phyloP scores from a whole-genome alignment of 768 basidiomycete genomes.

The Asterophora lycoperdoides region DNA sequence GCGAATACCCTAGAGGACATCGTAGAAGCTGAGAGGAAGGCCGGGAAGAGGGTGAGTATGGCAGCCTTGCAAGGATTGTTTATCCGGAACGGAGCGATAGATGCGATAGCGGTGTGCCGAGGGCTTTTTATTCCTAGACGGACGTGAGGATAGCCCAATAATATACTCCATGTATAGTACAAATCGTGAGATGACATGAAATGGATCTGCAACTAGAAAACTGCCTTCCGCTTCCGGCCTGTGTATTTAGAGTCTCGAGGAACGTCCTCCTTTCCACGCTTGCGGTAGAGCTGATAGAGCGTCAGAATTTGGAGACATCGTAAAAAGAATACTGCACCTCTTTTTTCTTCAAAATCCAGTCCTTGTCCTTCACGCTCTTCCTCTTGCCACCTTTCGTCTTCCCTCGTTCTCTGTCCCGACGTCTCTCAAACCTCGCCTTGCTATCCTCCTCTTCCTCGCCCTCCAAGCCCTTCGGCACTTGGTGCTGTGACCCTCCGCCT shows the following conservation, averaged over 20 bases:
- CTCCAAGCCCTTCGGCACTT: slow-evolving; percentile 75
- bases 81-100: slow-evolving; percentile 64
- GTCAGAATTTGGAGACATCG: slow-evolving; percentile 5
- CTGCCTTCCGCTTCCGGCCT: slow-evolving; percentile 78
- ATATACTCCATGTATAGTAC: slow-evolving; percentile 4
- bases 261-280: slow-evolving; percentile 81
- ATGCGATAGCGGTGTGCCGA: slow-evolving; percentile 49
- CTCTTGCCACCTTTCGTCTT: slow-evolving; percentile 63
- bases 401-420: slow-evolving; percentile 62
- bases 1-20: slow-evolving; percentile 50
- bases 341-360: slow-evolving; percentile 98
- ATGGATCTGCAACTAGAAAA: slow-evolving; percentile 49
- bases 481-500: slow-evolving; percentile 56
- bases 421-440: slow-evolving; percentile 68
- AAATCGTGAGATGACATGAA: slow-evolving; percentile 14
- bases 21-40: slow-evolving; percentile 47
- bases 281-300: slow-evolving; percentile 62
- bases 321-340: slow-evolving; percentile 49
- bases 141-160: slow-evolving; percentile 11
- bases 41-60: slow-evolving; percentile 79
- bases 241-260: slow-evolving; percentile 87
- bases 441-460: slow-evolving; percentile 57
- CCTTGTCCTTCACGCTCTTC: slow-evolving; percentile 68
- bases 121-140: slow-evolving; percentile 37
- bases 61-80: slow-evolving; percentile 94